Evolutionary conservation across 148 eudicot genomes (phyloP).

Genomic region (Oxyria digyna): DNA sequence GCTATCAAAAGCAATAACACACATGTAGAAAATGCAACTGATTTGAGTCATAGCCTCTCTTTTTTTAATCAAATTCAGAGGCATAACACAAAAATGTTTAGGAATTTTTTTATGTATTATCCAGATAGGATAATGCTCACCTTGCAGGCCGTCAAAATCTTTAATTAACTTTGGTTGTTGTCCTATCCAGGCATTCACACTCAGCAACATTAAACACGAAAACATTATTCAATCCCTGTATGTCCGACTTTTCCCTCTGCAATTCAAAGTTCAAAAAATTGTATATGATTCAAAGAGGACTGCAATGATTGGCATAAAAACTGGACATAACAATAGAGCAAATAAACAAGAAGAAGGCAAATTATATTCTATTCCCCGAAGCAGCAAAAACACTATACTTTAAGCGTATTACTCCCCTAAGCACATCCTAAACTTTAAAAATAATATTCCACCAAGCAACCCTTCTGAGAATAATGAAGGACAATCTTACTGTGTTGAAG

Average conservation of each 20-base stretch:
- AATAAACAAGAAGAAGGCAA: not conserved
- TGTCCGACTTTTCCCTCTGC: slow-evolving; percentile 86
- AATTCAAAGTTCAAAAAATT: slow-evolving; percentile 11
- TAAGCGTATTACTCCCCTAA: not conserved
- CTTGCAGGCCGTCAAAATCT: slow-evolving; percentile 70
- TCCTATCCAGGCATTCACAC: slow-evolving; percentile 62
- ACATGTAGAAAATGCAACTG: not conserved
- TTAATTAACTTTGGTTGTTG: slow-evolving; percentile 82
- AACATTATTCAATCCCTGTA: slow-evolving; percentile 71
- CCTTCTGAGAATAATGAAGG: not conserved
- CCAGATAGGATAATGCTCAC: too few species aligned
- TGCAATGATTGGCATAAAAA: not conserved
- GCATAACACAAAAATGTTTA: not conserved
- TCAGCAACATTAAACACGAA: slow-evolving; percentile 73
- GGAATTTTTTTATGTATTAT: too few species aligned
- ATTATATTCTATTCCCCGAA: not conserved
- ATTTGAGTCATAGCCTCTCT: not conserved
- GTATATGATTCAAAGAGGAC: not conserved
- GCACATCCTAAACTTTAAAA: too few species aligned
- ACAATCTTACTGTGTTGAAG: slow-evolving; percentile 74
- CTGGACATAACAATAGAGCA: not conserved
- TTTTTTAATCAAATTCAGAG: not conserved
- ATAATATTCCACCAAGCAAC: too few species aligned
- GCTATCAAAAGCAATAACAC: not conserved
- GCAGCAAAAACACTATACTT: not conserved